These are phyloP conservation scores for Phytophthora agathidicida DNA, from an alignment of 352 stramenopile genomes.

Conservation along the genomic window DNA sequence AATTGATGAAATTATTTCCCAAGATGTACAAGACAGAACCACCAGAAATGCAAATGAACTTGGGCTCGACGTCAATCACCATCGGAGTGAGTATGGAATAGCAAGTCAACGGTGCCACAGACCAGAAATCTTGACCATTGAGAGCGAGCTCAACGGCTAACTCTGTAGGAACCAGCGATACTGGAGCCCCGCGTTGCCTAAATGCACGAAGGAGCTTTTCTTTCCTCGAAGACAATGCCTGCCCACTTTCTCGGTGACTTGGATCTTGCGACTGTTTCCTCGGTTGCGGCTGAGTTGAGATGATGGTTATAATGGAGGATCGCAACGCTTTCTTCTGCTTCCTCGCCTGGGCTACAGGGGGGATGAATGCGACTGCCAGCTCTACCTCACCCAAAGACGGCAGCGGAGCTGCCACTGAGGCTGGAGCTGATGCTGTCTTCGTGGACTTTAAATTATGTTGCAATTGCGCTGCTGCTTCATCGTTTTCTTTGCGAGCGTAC, in stretches of 20 bases:
- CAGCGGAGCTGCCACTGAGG: neutral
- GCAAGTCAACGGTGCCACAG: constrained; percentile 41
- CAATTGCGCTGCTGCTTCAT: constrained; percentile 4
- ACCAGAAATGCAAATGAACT: constrained; percentile 49
- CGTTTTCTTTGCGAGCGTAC: constrained; percentile 28
- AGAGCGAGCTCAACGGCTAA: constrained; percentile 60
- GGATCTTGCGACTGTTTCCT: neutral
- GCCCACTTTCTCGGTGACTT: constrained; percentile 17
- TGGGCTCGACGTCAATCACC: constrained; percentile 43
- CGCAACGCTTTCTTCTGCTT: constrained; percentile 40
- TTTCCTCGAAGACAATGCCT: constrained; percentile 29
- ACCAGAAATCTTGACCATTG: constrained; percentile 75
- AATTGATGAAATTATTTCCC: constrained; percentile 60
- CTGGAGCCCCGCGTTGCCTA: constrained; percentile 31
- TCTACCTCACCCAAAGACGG: constrained; percentile 60
- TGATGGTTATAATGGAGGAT: constrained; percentile 55
- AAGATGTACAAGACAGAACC: constrained; percentile 46
- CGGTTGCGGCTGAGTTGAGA: constrained; percentile 39
- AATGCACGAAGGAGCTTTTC: constrained; percentile 63
- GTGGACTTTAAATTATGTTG: constrained; percentile 12
- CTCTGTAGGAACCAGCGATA: constrained; percentile 52
- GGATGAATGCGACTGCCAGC: constrained; percentile 51
- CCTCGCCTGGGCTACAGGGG: constrained; percentile 20
- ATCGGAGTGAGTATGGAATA: constrained; percentile 47
- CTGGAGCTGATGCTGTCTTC: constrained; percentile 3